Evolutionary conservation across 805 yeast species (phyloP).

Genomic region (Kodamaea kaohsiungensis): DNA sequence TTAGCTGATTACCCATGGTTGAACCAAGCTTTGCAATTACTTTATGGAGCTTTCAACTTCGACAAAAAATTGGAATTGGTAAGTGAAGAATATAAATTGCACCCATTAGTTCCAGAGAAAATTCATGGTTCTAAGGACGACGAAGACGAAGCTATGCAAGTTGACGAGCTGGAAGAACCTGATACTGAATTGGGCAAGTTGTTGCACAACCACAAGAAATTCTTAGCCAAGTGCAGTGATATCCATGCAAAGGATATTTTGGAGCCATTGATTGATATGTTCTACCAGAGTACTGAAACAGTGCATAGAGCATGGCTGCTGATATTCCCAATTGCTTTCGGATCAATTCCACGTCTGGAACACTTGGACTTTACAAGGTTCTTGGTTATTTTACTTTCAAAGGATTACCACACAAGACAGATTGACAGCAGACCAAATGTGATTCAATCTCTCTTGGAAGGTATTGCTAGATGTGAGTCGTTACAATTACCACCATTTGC

Average conservation of each 20-base stretch:
- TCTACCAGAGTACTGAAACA: slow-evolving; percentile 77
- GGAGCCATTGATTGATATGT: slow-evolving; percentile 73
- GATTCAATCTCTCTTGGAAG: slow-evolving; percentile 79
- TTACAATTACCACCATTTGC: slow-evolving; percentile 92
- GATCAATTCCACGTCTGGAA: slow-evolving; percentile 74
- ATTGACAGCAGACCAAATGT: slow-evolving; percentile 85
- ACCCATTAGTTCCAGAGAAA: slow-evolving; percentile 48
- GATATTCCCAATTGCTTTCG: slow-evolving; percentile 78
- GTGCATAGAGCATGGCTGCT: slow-evolving; percentile 83
- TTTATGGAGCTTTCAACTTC: slow-evolving; percentile 74
- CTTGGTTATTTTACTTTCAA: slow-evolving; percentile 74
- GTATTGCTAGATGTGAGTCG: slow-evolving; percentile 70
- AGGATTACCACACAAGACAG: slow-evolving; percentile 92
- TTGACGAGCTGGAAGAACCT: slow-evolving; percentile 22
- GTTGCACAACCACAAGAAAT: slow-evolving; percentile 28
- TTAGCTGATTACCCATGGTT: slow-evolving; percentile 93
- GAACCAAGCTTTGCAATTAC: slow-evolving; percentile 85
- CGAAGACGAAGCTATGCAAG: slow-evolving; percentile 16
- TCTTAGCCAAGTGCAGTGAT: slow-evolving; percentile 30
- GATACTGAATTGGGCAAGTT: slow-evolving; percentile 16
- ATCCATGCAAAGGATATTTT: slow-evolving; percentile 61
- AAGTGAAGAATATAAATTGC: slow-evolving; percentile 51
- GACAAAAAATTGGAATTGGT: slow-evolving; percentile 48
- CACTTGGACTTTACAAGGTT: slow-evolving; percentile 82
- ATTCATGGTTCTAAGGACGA: slow-evolving; percentile 20